A percentile compares a stretch with the other conserved stretches of the same genome.
Evolutionary conservation across 805 yeast species (phyloP).

Genomic region (Candida khao-thaluensis): DNA sequence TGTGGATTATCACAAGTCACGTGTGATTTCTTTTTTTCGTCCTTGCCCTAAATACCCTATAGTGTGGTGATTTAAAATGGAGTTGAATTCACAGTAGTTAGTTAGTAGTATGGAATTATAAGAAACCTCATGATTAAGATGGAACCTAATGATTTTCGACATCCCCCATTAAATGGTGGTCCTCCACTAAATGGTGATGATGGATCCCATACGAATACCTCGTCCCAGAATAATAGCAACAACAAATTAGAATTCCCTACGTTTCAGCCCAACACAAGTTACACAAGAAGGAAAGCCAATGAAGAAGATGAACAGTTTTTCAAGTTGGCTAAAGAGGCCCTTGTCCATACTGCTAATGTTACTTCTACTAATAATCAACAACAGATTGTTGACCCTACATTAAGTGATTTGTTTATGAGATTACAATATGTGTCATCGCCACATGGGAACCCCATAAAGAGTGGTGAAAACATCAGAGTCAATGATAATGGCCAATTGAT

Average conservation of each 20-base stretch:
- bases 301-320: conserved; percentile 50
- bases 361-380: conserved; percentile 12
- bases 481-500: conserved; percentile 42
- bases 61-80: conserved; percentile 3
- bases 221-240: conserved; percentile 1
- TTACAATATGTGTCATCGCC: conserved; percentile 60
- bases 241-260: conserved; percentile 6
- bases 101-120: conserved; percentile 1
- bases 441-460: conserved; percentile 51
- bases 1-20: conserved; percentile 11
- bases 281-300: conserved; percentile 13
- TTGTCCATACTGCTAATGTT: conserved; percentile 45
- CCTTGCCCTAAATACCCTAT: neutral
- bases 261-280: conserved; percentile 13
- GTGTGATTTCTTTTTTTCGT: conserved; percentile 7
- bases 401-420: conserved; percentile 54
- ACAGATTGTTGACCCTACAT: conserved; percentile 59
- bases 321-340: conserved; percentile 60
- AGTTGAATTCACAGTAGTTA: neutral
- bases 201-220: neutral
- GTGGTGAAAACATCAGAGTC: conserved; percentile 30
- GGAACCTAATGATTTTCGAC: conserved; percentile 7
- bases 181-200: too few species aligned
- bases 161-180: conserved; percentile 3
- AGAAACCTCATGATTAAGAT: conserved; percentile 2